Evolutionary conservation across 2,329 filamentous ascomycete genomes (phyloP).

Genomic region (Ascosphaera acerosa): DNA sequence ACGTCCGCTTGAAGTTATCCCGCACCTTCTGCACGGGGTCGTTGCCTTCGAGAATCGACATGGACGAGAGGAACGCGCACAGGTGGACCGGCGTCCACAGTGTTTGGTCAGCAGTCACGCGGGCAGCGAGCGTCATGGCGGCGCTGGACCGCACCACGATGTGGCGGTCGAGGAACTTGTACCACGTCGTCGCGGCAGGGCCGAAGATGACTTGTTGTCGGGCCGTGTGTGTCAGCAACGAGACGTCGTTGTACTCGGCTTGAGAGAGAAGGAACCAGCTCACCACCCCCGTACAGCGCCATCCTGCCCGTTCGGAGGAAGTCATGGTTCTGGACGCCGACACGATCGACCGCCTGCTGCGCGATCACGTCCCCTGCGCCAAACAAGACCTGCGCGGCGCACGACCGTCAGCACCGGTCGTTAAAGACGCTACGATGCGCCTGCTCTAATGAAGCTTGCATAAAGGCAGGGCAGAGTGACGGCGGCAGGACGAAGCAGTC

Average conservation of each 20-base stretch:
- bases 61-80: constrained; percentile 53
- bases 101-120: constrained; percentile 57
- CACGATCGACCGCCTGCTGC: constrained; percentile 72
- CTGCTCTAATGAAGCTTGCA: too few relatives aligned
- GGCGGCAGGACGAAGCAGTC: neutral
- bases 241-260: neutral
- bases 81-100: constrained; percentile 70
- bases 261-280: constrained; percentile 3
- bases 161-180: constrained; percentile 46
- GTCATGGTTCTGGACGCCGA: constrained; percentile 53
- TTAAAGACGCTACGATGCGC: neutral
- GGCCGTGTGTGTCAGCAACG: constrained; percentile 1
- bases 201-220: constrained; percentile 45
- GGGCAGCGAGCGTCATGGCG: constrained; percentile 46
- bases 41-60: constrained; percentile 57
- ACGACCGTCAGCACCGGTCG: neutral
- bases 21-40: constrained; percentile 42
- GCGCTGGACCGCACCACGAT: constrained; percentile 38
- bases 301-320: constrained; percentile 23
- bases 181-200: constrained; percentile 71
- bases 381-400: constrained; percentile 45
- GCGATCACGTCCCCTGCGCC: constrained; percentile 75
- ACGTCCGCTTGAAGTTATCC: constrained; percentile 42
- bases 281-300: constrained; percentile 25
- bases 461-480: too few relatives aligned